A percentile compares a stretch with the other conserved stretches of the same genome.
Conservation (phyloP, 305 asterid species). For the Fraxinus xanthoxyloides region DNA sequence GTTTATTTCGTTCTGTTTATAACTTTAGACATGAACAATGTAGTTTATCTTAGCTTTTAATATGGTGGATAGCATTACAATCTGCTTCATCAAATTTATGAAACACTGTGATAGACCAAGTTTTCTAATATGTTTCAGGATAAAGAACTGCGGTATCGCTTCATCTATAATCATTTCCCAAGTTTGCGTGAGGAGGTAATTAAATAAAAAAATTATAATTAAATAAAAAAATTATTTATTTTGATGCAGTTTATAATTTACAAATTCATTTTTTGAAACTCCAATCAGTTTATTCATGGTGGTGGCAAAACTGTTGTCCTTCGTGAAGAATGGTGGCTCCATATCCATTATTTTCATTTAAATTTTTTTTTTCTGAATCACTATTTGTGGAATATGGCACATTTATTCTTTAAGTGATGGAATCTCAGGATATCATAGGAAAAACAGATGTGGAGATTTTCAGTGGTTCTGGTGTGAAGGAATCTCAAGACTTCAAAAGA, state of each 20-base stretch:
- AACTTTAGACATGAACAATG: neutral
- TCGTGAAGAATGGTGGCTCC: neutral
- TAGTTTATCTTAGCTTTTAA: neutral
- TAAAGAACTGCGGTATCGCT: slow-evolving; percentile 75
- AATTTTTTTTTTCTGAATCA: neutral
- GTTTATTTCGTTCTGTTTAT: neutral
- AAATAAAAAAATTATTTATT: neutral
- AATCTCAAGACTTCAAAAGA: slow-evolving; percentile 83
- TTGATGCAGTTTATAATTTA: neutral
- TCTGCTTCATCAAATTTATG: neutral
- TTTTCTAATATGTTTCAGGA: slow-evolving; percentile 44
- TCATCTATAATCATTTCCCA: slow-evolving; percentile 94
- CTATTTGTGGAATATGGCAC: neutral
- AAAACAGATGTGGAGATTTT: slow-evolving; percentile 87
- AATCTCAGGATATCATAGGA: slow-evolving; percentile 81
- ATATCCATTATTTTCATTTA: neutral
- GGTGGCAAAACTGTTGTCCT: neutral
- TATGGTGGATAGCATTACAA: neutral
- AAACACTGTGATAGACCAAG: neutral
- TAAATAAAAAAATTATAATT: slow-evolving; percentile 24
- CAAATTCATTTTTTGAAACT: neutral
- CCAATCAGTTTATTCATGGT: neutral
- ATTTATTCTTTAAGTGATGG: slow-evolving; percentile 8
- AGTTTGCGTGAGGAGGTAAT: slow-evolving; percentile 80
- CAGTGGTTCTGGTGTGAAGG: slow-evolving; percentile 82